Evolutionary conservation across 139 green algal genomes (phyloP), one percentile per base, ranked within the genome.

Genomic region (Tetradesmus obliquus): DNA sequence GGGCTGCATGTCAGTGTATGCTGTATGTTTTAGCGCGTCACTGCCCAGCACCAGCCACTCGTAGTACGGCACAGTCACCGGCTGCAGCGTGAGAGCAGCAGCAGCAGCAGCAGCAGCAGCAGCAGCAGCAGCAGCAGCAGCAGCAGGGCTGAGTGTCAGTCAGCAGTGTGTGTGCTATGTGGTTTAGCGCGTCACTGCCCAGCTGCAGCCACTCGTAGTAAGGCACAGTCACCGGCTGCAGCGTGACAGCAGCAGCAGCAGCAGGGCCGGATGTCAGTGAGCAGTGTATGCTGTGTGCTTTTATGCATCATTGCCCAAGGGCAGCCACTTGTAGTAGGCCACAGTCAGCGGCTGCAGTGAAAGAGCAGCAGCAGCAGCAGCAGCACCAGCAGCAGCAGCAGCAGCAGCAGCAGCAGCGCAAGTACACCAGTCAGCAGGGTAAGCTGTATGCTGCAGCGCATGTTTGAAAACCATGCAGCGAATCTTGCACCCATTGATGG

Each of bases 151-250:
- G 32, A 45, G 32, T 45, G 32, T 45, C 32, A 45, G 32, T 45
- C 32, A 45, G 32, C 32, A 45, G 32, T 45, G 32, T 45, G 32
- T 45, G 32, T 45, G 32, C 32, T 45, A 79, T 79, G 69, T 79
- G 69, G 69, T 79, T 79, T 19, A 79, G 15, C 69, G 22, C 8
- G 12, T 83, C n/a, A 15, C 80, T 55, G 80, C 80, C 80, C 45
- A 86, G 80, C 55, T 10, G 22, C 74, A 76, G 1, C 87, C 76
- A 86, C n/a, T 91, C 87, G 20, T 91, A 86, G 57, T 91, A 85
- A 3, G 87, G 87, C 53, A 91, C 76, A 9, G 72, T 85, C 74
- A 86, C 53, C 5, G 76, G 55, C 87, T 91, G 87, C 86, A 85
- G 12, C 22, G 66, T 53, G 58, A 15, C 57, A 88, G 58, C 57